These are phyloP conservation scores for Aspergillus sojae DNA, from an alignment of 2,329 filamentous ascomycete species.

Conservation along the genomic window DNA sequence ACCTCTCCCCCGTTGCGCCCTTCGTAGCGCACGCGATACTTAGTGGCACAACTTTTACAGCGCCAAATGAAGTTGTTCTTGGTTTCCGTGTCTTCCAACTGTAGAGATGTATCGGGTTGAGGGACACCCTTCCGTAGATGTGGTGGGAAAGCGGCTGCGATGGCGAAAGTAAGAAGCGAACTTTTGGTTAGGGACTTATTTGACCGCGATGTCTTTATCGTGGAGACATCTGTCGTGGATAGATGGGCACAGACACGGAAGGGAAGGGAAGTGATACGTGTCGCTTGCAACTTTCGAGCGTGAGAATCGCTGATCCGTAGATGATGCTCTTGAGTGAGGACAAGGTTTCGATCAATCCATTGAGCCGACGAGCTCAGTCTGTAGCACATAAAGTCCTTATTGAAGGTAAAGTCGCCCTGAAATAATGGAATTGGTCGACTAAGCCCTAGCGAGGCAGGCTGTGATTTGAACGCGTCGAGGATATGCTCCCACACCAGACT, in stretches of 20 bases:
- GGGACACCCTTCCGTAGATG: background rate
- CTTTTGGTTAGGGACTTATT: background rate
- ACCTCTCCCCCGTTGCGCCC: background rate
- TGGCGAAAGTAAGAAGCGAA: background rate
- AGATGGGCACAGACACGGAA: conserved; percentile 9
- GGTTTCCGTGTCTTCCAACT: background rate
- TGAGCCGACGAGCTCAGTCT: background rate
- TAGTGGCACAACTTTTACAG: conserved; percentile 5
- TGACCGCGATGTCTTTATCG: background rate
- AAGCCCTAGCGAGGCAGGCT: background rate
- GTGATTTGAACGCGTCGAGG: background rate
- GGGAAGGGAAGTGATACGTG: conserved; percentile 1
- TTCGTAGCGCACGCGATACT: conserved; percentile 3
- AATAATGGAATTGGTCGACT: background rate
- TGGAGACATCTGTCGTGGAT: background rate
- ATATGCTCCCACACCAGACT: conserved; percentile 9
- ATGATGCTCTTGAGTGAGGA: conserved; percentile 4
- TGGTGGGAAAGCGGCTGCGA: background rate
- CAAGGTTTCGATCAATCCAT: conserved; percentile 1
- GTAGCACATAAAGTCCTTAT: background rate
- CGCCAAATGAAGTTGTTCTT: background rate
- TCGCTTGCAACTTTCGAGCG: background rate
- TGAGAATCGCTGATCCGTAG: background rate
- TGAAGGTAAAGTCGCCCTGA: conserved; percentile 1
- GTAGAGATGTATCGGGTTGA: background rate